These are phyloP conservation scores for Fremontodendron californicum DNA, from an alignment of 345 rosid species.

Conservation along the genomic window DNA sequence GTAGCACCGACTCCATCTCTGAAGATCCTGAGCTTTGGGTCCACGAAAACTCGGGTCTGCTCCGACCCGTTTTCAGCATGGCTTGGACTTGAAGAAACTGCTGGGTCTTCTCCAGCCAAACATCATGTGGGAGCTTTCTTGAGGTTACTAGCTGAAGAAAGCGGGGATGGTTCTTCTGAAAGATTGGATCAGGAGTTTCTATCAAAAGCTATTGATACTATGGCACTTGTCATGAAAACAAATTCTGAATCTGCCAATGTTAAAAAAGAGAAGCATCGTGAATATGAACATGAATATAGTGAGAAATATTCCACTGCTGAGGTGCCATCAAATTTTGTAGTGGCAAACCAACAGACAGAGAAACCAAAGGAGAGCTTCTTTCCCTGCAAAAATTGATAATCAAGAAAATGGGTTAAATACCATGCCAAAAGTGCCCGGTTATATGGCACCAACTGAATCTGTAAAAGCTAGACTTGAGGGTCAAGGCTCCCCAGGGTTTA, in stretches of 20 bases:
- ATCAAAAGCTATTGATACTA: conserved; percentile 67
- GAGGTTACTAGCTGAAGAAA: conserved; percentile 74
- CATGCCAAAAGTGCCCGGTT: too few species aligned
- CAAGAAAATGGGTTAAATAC: too few species aligned
- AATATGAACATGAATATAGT: conserved; percentile 66
- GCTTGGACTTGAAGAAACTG: too few species aligned
- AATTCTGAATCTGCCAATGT: conserved; percentile 42
- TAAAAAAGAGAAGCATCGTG: conserved; percentile 68
- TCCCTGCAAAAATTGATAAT: too few species aligned
- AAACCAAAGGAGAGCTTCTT: neutral
- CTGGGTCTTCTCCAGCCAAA: too few species aligned
- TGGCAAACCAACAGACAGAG: neutral
- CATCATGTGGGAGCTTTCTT: conserved; percentile 49
- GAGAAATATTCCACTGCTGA: conserved; percentile 54
- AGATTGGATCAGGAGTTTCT: conserved; percentile 49
- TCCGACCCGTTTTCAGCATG: too few species aligned
- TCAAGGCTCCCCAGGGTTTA: too few species aligned
- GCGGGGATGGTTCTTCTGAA: conserved; percentile 41
- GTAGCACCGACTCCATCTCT: conserved; percentile 67
- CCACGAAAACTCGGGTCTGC: too few species aligned
- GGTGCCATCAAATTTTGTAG: conserved; percentile 32
- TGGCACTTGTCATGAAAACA: conserved; percentile 47
- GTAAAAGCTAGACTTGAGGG: too few species aligned
- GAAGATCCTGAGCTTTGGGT: conserved; percentile 72
- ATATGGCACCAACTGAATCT: too few species aligned